Conservation (phyloP, 768 basidiomycete genomes). For the Leccinum sublutescens region DNA sequence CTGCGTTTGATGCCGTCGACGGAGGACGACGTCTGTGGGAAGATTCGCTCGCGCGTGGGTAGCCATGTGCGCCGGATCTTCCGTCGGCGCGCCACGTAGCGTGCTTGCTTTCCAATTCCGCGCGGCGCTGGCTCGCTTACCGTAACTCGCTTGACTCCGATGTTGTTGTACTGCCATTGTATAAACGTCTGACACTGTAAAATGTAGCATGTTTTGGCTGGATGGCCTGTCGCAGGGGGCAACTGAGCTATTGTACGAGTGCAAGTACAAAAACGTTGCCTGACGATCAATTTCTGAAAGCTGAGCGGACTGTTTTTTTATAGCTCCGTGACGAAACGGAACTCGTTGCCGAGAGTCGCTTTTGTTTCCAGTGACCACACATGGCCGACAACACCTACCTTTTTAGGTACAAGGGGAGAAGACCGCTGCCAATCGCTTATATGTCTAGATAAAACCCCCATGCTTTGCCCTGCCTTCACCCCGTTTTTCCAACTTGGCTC, state of each 20-base stretch:
- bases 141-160: neutral
- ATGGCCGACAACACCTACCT: slow-evolving; percentile 31
- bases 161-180: neutral
- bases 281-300: slow-evolving; percentile 2
- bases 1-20: slow-evolving; percentile 18
- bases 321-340: slow-evolving; percentile 19
- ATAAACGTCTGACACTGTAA: neutral
- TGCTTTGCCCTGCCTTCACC: neutral
- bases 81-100: neutral
- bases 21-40: slow-evolving; percentile 8
- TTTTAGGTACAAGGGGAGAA: slow-evolving; percentile 29
- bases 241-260: slow-evolving; percentile 13
- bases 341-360: slow-evolving; percentile 9
- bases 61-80: slow-evolving; percentile 32
- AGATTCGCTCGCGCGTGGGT: slow-evolving; percentile 24
- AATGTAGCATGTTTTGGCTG: neutral
- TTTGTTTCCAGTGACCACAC: slow-evolving; percentile 25
- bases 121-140: slow-evolving; percentile 20
- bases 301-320: slow-evolving; percentile 4
- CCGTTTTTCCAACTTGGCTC: slow-evolving; percentile 7
- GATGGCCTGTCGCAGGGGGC: neutral
- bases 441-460: slow-evolving; percentile 14
- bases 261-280: neutral
- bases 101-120: neutral
- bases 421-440: slow-evolving; percentile 12